Evolutionary conservation across 768 basidiomycete species (phyloP).

Genomic region (Lactarius psammicola): DNA sequence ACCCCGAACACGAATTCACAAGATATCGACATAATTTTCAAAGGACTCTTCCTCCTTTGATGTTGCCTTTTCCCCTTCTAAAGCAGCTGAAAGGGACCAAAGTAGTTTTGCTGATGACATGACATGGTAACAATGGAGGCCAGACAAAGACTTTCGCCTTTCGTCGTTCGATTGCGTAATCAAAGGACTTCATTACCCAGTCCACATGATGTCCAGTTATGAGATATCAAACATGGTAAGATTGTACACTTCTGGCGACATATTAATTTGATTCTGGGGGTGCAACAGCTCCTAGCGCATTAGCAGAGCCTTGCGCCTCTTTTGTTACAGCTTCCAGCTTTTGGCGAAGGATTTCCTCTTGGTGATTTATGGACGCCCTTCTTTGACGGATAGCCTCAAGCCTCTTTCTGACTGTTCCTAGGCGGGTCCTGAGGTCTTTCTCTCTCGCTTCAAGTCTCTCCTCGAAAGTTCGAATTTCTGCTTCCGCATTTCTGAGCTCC

Average conservation of each 20-base stretch:
- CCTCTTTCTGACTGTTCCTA: neutral
- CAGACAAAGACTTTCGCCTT: no score
- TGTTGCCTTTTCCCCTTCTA: no score
- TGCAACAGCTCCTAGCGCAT: neutral
- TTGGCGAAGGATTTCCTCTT: conserved; percentile 4
- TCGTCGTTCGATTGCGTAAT: no score
- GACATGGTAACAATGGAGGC: no score
- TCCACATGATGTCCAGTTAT: neutral
- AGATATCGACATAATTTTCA: no score
- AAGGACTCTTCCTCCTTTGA: no score
- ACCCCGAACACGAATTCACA: no score
- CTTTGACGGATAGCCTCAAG: conserved; percentile 1
- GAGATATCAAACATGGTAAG: neutral
- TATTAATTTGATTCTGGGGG: neutral
- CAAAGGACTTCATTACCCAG: no score
- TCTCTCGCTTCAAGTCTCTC: neutral
- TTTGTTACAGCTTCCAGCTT: neutral
- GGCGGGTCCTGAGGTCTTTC: conserved; percentile 1
- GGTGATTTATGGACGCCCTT: neutral
- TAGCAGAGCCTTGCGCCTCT: neutral
- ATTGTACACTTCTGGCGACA: neutral
- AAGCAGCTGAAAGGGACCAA: no score
- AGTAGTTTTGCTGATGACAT: no score
- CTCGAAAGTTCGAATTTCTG: neutral
- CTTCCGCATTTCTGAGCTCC: neutral